A percentile compares a stretch with the other conserved stretches of the same genome.
These are phyloP conservation scores for Trypanosoma scelopori DNA, from an alignment of 208 protist species.

Conservation along the genomic window DNA sequence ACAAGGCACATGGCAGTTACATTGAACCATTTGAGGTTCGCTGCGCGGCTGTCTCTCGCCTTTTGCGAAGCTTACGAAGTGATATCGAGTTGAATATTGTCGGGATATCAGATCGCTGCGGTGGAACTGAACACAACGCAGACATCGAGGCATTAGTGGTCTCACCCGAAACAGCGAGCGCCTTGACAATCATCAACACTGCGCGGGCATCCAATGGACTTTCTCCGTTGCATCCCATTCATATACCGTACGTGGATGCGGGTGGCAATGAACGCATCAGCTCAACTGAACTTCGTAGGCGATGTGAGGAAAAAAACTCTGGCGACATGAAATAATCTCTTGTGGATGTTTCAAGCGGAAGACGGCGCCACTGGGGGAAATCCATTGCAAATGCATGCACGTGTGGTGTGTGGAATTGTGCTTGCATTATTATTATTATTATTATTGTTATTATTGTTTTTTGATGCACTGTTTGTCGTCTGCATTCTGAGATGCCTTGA, in stretches of 20 bases:
- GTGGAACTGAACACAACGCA: constrained; percentile 67
- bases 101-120: constrained; percentile 60
- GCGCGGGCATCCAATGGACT: constrained; percentile 50
- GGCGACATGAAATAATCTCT: background rate
- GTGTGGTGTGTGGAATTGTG: no score
- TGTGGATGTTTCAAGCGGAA: no score
- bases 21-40: constrained; percentile 74
- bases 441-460: no score
- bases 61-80: constrained; percentile 50
- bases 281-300: constrained; percentile 65
- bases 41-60: constrained; percentile 40
- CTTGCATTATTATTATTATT: constrained; percentile 5
- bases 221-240: constrained; percentile 44
- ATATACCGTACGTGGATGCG: constrained; percentile 64
- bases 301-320: background rate
- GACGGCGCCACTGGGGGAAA: no score
- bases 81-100: constrained; percentile 68
- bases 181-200: constrained; percentile 62
- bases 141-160: constrained; percentile 73
- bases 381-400: no score
- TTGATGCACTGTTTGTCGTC: no score
- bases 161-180: constrained; percentile 73
- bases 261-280: constrained; percentile 46
- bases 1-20: constrained; percentile 66
- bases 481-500: no score